phyloP scores from a whole-genome alignment of 2,329 filamentous ascomycete genomes.

The Sporothrix protearum region DNA sequence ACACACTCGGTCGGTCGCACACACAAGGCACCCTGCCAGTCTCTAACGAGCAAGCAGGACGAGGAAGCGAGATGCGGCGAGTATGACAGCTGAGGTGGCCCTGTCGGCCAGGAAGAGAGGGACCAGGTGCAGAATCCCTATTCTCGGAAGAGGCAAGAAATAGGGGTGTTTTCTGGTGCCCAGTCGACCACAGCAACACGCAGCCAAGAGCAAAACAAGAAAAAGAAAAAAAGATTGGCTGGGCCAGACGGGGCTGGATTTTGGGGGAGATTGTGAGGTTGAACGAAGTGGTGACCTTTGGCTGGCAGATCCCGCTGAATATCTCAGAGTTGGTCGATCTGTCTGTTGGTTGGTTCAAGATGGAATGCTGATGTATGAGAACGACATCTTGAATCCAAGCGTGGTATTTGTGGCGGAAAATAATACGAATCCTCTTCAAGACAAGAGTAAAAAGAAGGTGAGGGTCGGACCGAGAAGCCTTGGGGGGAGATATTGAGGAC shows the following conservation, averaged over 20 bases:
- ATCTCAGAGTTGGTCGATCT: background rate
- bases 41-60: constrained; percentile 20
- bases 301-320: background rate
- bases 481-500: background rate
- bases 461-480: background rate
- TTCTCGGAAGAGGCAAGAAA: background rate
- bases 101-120: background rate
- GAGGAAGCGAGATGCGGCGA: constrained; percentile 23
- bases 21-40: constrained; percentile 24
- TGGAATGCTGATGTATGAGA: background rate
- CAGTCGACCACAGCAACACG: background rate
- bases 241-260: background rate
- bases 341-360: too few species aligned
- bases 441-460: too few species aligned
- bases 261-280: background rate
- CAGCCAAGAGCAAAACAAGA: too few species aligned
- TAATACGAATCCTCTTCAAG: background rate
- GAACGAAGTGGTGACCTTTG: background rate
- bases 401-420: background rate
- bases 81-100: constrained; percentile 22
- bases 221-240: background rate
- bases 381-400: background rate
- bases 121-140: background rate
- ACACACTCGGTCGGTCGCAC: constrained; percentile 22
- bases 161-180: background rate